Evolutionary conservation across 2,329 filamentous ascomycete species (phyloP).

Genomic region (Aspergillus quadricinctus): DNA sequence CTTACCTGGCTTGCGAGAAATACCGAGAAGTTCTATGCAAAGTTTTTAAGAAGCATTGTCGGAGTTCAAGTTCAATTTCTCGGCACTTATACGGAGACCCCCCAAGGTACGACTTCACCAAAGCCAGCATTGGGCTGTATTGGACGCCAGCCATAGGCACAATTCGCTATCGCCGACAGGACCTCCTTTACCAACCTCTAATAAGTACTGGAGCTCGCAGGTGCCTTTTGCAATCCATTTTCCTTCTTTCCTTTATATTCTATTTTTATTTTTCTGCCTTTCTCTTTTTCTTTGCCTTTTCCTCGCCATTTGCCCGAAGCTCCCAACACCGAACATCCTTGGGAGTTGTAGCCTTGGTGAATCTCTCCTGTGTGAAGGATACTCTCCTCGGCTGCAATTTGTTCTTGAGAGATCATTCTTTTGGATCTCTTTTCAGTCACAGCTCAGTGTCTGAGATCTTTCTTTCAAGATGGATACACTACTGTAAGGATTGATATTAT

Average conservation of each 20-base stretch:
- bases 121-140: background rate
- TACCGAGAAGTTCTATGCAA: background rate
- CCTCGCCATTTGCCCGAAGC: background rate
- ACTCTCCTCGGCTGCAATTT: background rate
- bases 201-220: background rate
- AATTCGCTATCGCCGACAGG: background rate
- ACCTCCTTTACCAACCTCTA: background rate
- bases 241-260: background rate
- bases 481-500: slow-evolving; percentile 33
- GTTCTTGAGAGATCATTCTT: background rate
- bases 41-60: background rate
- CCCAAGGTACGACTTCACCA: background rate
- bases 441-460: background rate
- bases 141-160: background rate
- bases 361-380: background rate
- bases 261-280: background rate
- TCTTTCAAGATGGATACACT: slow-evolving; percentile 44
- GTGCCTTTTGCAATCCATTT: background rate
- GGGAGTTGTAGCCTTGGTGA: background rate
- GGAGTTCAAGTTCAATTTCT: background rate
- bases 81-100: too few relatives aligned
- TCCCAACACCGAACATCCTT: background rate
- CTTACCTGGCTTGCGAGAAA: background rate
- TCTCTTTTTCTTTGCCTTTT: background rate
- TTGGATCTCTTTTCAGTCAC: slow-evolving; percentile 3